These are phyloP conservation scores for Mimosa bimucronata DNA, from an alignment of 306 rosid genomes.

Conservation along the genomic window DNA sequence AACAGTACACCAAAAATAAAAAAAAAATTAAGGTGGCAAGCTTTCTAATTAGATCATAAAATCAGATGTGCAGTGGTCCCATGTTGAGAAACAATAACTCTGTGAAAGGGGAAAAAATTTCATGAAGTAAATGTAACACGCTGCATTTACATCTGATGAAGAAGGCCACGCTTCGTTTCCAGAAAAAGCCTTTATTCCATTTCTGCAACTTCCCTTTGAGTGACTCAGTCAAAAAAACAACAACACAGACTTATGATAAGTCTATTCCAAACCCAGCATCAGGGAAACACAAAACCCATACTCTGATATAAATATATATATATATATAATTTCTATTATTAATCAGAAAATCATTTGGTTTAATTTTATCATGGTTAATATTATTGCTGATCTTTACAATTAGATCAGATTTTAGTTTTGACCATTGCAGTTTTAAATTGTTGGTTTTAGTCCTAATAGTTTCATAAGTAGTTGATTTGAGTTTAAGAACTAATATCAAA, in stretches of 20 bases:
- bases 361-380: background rate
- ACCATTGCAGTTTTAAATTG: too few species aligned
- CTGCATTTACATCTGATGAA: background rate
- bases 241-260: constrained; percentile 28
- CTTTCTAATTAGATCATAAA: background rate
- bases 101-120: background rate
- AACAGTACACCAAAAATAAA: background rate
- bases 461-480: too few species aligned
- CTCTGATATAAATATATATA: background rate
- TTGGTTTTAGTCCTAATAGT: too few species aligned
- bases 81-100: background rate
- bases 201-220: background rate
- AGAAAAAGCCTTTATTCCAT: background rate
- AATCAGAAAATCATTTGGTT: constrained; percentile 3
- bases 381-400: too few species aligned
- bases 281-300: constrained; percentile 34
- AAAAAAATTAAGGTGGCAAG: background rate
- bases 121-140: background rate
- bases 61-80: background rate
- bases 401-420: too few species aligned
- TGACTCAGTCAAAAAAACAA: background rate
- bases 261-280: constrained; percentile 51
- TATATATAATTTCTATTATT: constrained; percentile 33
- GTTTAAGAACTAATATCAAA: too few species aligned
- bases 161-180: constrained; percentile 2